Base-by-base conservation (phyloP, 78 protist genomes). In the Dictyostelium brefeldianum region DNA sequence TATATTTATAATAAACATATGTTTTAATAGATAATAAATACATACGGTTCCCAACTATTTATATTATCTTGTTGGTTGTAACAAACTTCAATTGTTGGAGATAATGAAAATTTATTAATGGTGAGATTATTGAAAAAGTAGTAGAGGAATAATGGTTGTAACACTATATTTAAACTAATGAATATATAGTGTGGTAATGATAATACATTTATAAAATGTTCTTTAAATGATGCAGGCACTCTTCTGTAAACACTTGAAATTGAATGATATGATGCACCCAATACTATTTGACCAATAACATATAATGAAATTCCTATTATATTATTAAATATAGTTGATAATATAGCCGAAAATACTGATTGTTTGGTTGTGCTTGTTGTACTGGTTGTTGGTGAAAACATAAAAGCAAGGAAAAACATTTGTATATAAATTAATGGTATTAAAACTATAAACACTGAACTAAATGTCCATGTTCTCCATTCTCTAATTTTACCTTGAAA, bases 151-250 rank as follows among this genome's bases (percentile, higher is more conserved):
- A 73, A 22, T 7, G 81, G 80, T 43, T 83, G 91, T n/a, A 41
- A 6, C 25, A 73, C 54, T 1, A 59, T 18, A 15, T 70, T 83
- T 12, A 64, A 29, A 17, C 22, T 1, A 18, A 83, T 69, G 46
- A 27, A 83, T 11, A 83, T 12, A 0, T 14, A n/a, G 25, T 83
- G 91, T 31, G 51, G 27, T n/a, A 73, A 12, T 29, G 80, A 43
- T 36, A 83, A 36, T 41, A 10, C 5, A 7, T 50, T 22, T 6
- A 64, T 57, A 36, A 62, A 62, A 59, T 51, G 51, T 46, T 83
- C 91, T 56, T 43, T 57, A 46, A 83, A 73, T 0, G 91, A 83
- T 14, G 82, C 91, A 71, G 91, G 91, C 56, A 83, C 91, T 54
- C 73, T 81, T 56, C 81, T 50, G 15, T 71, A 83, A 22, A 83